Base-by-base conservation (phyloP, 495 filamentous ascomycete genomes). In the Podospora didyma region DNA sequence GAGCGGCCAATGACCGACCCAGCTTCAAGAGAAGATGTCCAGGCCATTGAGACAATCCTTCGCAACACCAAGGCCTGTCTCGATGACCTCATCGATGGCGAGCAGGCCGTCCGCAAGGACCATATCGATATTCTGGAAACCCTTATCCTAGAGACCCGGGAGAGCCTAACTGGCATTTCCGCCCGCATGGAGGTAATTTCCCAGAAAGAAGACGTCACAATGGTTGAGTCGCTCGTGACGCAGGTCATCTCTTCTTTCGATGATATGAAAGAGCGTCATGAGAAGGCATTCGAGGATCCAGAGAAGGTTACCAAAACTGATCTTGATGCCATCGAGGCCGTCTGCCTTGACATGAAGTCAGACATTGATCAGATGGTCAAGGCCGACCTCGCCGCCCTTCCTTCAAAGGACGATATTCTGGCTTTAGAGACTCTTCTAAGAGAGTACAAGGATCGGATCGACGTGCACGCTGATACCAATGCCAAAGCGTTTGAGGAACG, bases 31-130 rank as follows among this genome's bases (percentile, higher is more conserved):
- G 88, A 93, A 56, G 90, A 96, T 61, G 88, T 88, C 2, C 84
- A 90, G 56, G 89, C 87, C n/a, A 90, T 97, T 53, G 91, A 96
- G 68, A 91, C 86, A 0, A 80, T 97, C 46, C 80, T 97, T 21
- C 82, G 86, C 47, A 92, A 91, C 65, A 89, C 89, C 19, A 96
- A 95, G 62, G 81, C 86, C 10, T 85, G 87, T 48, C 75, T 96
- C 41, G 92, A 96, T 34, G 90, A 91, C 31, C 73, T 94, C 44
- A 76, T 77, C 17, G 82, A 92, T 44, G 83, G 88, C 17, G 78
- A 81, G 34, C 73, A 82, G 53, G 72, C 69, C 1, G 84, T 88
- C 4, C 86, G 64, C 52, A 88, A 89, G 49, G 86, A 92, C 22
- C 88, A 96, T 39, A 74, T 96, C 23, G 86, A 89, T 56, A 72